Evolutionary conservation across 192 early-diverging fungal genomes (phyloP), one percentile per base, ranked within the genome.

Genomic region (Coemansia sp.): DNA sequence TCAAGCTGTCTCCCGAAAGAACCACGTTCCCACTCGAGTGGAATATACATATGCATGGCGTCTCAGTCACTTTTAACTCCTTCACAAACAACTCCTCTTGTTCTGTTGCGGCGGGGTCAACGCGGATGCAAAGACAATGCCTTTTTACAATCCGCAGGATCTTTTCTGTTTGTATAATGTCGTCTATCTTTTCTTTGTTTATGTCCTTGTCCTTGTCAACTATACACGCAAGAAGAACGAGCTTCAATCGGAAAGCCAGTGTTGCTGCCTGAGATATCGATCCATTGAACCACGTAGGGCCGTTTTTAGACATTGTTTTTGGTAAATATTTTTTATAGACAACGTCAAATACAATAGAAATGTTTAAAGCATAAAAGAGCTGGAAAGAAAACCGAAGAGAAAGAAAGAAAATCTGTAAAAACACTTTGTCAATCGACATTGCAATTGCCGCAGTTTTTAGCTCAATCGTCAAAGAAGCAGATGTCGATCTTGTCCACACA

Each of bases 11-110:
- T 5, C 47, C 47, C 8, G 32, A 36, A 3, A 63, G 62, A 7
- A 63, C 10, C 3, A 51, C 47, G 26, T 63, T 63, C 18, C 62
- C 62, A 32, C 48, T 63, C 1, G 47, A 49, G n/a, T 63, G 62
- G 37, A 63, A 48, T 36, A 63, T 48, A 22, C 19, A 63, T 10
- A 63, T 32, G n/a, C 46, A 43, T 7, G 62, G 62, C 22, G 47
- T 48, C 37, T 18, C 36, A 13, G 62, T 22, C n/a, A 52, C 48
- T 8, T 46, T 46, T 13, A 63, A 52, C 21, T 43, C 40, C 36
- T 63, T 63, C 39, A 22, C 47, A 32, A 63, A 48, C 62, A 12
- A 18, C 11, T 15, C 42, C 37, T 63, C 62, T 3, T 63, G 18
- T 16, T 63, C 62, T 40, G 22, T 52, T 9, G 40, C 62, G 3